Evolutionary conservation across 1,284 basidiomycete species (phyloP).

Genomic region (Mixia osmundae): DNA sequence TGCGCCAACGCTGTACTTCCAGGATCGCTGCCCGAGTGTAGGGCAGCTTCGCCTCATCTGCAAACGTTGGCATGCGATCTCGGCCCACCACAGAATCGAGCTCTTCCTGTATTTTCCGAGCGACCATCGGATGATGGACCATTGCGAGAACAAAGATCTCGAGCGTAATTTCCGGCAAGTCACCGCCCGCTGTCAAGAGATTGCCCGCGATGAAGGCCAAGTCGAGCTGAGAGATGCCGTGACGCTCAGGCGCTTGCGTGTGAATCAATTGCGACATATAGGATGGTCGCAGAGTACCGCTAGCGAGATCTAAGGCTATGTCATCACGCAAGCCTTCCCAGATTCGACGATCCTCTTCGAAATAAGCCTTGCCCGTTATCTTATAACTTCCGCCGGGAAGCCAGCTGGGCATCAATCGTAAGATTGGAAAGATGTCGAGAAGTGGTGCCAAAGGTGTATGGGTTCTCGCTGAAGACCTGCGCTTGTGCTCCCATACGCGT

Average conservation of each 20-base stretch:
- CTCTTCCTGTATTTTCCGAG: conserved; percentile 4
- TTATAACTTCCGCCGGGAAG: conserved; percentile 4
- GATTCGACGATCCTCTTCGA: background rate
- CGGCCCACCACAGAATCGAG: conserved; percentile 4
- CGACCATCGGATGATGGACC: conserved; percentile 1
- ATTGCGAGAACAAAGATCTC: background rate
- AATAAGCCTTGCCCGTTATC: background rate
- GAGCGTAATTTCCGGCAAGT: conserved; percentile 4
- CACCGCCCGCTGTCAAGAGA: conserved; percentile 3
- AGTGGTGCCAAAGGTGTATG: conserved; percentile 1
- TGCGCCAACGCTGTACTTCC: conserved; percentile 5
- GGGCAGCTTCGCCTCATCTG: conserved; percentile 3
- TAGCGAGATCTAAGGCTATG: background rate
- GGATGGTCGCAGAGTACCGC: conserved; percentile 2
- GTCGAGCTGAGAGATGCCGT: conserved; percentile 3
- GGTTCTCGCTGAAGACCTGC: background rate
- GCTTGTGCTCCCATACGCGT: conserved; percentile 4
- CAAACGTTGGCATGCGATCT: conserved; percentile 3
- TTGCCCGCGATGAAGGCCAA: conserved; percentile 7
- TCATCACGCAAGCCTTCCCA: conserved; percentile 4
- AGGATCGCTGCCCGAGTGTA: conserved; percentile 4
- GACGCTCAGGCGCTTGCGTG: conserved; percentile 4
- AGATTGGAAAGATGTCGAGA: conserved; percentile 4
- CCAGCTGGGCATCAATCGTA: conserved; percentile 3
- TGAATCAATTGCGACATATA: conserved; percentile 3